Base-by-base conservation (phyloP, 257 asterid genomes). In the Gynochthodes officinalis region DNA sequence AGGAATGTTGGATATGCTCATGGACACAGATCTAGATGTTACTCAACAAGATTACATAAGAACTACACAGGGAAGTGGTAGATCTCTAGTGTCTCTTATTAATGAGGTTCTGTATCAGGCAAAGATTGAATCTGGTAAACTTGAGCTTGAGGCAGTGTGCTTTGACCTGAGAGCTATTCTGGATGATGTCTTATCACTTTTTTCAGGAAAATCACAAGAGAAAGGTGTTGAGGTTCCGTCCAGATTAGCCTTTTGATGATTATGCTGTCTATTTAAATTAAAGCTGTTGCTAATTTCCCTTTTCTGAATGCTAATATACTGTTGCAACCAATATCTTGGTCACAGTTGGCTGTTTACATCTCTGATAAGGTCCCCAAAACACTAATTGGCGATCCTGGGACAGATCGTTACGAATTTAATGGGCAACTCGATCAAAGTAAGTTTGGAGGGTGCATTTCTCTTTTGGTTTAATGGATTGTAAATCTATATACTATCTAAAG, bases 1-100 rank as follows among this genome's bases (percentile, higher is more conserved):
- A 95, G 99, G 99, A 77, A 92, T 95, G 98, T 87, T 95, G 75
- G 96, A 90, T 79, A 92, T 95, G 99, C 98, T 95, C 69, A 87
- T 82, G 97, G 99, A 92, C 80, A 95, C 99, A 18, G 84, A 84
- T 60, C 84, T 95, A 5, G 98, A 95, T 80, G 99, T 88, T 79
- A 90, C 99, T 33, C 99, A 95, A 77, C 90, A 87, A 82, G 99
- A 95, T 78, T 95, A 90, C 72, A 97, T 95, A 35, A 81, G 92
- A 83, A 92, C 96, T 52, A 98, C 99, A 40, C 91, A 96, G 79
- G 99, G 92, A 78, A 95, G 99, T 79, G 99, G 99, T 59, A 92
- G 87, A 85, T 97, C 99, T 73, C 78, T 95, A 78, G 97, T 95
- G 73, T 90, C 99, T n/a, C 96, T 95, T 74, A 90, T 95, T 73